A percentile compares a stretch with the other conserved stretches of the same genome.
These are phyloP conservation scores for Chlamydomonas schloesseri DNA, from an alignment of 139 green algal genomes.

Conservation along the genomic window DNA sequence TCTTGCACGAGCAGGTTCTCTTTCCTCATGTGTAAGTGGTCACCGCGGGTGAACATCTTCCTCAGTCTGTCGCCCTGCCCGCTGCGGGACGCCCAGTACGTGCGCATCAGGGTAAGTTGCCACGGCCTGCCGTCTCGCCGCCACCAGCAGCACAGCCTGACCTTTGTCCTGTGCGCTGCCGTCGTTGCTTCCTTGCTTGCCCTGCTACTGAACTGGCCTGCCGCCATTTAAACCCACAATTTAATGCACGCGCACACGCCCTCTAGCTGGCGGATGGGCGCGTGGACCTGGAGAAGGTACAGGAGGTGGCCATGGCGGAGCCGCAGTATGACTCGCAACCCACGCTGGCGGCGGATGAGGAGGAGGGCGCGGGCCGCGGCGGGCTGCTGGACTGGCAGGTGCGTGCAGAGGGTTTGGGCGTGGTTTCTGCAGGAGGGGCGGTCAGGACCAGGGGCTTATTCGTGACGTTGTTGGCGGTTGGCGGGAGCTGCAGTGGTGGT, in stretches of 20 bases:
- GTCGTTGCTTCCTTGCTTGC: not conserved
- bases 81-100: constrained; percentile 42
- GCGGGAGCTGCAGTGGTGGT: too few relatives aligned
- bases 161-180: too few relatives aligned
- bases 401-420: not conserved
- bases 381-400: constrained; percentile 45
- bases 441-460: not conserved
- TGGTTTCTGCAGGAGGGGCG: not conserved
- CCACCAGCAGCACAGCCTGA: too few relatives aligned
- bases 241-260: too few relatives aligned
- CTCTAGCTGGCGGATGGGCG: constrained; percentile 38
- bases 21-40: constrained; percentile 59
- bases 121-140: too few relatives aligned
- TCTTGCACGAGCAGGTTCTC: constrained; percentile 1
- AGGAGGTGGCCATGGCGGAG: constrained; percentile 1
- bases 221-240: too few relatives aligned
- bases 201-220: too few relatives aligned
- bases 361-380: not conserved
- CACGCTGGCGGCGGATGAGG: not conserved
- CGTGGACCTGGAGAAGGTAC: constrained; percentile 31
- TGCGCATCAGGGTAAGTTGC: constrained; percentile 50
- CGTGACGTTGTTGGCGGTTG: not conserved
- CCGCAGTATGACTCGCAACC: constrained; percentile 16
- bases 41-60: constrained; percentile 18
- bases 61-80: constrained; percentile 44